A percentile compares a stretch with the other conserved stretches of the same genome.
phyloP scores from a whole-genome alignment of 257 asterid species.

The Orobanche coerulescens region DNA sequence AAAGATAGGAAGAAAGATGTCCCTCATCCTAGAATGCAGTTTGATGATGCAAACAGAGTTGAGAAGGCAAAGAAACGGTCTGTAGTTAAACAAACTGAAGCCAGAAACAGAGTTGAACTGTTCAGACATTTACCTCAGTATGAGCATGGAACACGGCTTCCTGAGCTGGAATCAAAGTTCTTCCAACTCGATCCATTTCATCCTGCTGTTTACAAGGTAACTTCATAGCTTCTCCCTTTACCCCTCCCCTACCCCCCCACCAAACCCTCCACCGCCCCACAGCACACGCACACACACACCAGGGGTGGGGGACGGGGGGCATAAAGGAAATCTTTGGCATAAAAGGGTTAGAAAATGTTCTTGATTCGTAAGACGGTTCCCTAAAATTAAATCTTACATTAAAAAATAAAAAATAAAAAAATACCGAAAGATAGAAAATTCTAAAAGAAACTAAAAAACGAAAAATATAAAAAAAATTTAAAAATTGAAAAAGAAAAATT shows the following conservation, averaged over 20 bases:
- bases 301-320: no score
- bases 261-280: no score
- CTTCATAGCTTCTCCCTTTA: constrained; percentile 6
- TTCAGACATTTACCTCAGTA: constrained; percentile 80
- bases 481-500: no score
- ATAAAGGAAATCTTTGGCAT: constrained; percentile 4
- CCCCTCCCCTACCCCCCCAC: no score
- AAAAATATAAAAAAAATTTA: no score
- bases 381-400: no score
- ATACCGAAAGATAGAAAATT: no score
- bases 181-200: constrained; percentile 72
- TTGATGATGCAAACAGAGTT: constrained; percentile 74
- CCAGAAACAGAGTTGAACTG: constrained; percentile 68
- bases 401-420: no score
- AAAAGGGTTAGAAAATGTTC: no score
- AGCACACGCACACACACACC: no score
- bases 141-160: constrained; percentile 56
- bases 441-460: no score
- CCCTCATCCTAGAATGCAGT: constrained; percentile 91
- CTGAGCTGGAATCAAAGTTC: constrained; percentile 65
- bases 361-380: no score
- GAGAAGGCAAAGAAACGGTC: constrained; percentile 88
- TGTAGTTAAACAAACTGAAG: constrained; percentile 72
- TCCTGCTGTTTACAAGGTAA: constrained; percentile 77
- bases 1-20: constrained; percentile 83